Evolutionary conservation across 2,329 filamentous ascomycete species (phyloP).

Genomic region (Fusarium sp.): DNA sequence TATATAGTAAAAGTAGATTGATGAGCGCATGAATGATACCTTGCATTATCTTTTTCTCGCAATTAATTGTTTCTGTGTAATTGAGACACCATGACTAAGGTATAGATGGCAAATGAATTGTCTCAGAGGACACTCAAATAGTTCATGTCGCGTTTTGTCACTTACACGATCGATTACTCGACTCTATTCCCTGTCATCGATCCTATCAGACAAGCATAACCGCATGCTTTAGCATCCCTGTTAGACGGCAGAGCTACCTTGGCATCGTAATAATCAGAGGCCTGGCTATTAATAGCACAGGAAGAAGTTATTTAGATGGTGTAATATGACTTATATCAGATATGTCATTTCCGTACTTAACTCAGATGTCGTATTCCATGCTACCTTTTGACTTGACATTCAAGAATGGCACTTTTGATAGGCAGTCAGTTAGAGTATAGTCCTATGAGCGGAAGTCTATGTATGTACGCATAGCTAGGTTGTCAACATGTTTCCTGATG

Average conservation of each 20-base stretch:
- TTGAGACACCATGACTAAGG: neutral
- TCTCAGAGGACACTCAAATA: neutral
- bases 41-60: neutral
- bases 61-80: neutral
- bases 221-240: neutral
- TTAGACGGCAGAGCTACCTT: neutral
- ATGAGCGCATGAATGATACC: slow-evolving; percentile 29
- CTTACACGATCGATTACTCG: neutral
- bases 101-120: no score
- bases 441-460: neutral
- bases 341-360: no score
- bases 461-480: neutral
- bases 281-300: no score
- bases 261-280: neutral
- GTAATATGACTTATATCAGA: no score
- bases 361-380: no score
- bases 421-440: no score
- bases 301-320: no score
- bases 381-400: no score
- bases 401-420: no score
- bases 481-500: neutral
- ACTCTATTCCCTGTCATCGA: neutral
- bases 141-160: neutral
- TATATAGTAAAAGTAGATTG: slow-evolving; percentile 27
- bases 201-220: neutral